These are phyloP conservation scores for Termitomyces sp. DNA, from an alignment of 768 basidiomycete genomes.

Conservation along the genomic window DNA sequence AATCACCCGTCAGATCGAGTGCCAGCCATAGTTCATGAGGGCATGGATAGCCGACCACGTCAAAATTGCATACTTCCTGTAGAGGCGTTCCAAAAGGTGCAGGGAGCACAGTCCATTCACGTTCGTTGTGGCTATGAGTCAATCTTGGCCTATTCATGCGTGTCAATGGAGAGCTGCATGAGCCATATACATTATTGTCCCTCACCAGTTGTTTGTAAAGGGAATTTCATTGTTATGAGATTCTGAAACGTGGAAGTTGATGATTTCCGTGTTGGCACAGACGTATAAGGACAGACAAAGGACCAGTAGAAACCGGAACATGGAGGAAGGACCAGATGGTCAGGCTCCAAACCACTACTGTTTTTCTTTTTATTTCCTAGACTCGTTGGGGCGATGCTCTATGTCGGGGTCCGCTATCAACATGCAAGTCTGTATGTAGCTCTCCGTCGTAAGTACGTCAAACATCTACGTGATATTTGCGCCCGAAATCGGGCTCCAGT, in stretches of 20 bases:
- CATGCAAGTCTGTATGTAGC: no score
- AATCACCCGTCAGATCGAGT: conserved; percentile 38
- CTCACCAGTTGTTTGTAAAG: conserved; percentile 24
- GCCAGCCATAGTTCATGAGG: conserved; percentile 43
- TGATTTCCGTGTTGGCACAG: conserved; percentile 60
- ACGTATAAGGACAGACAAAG: conserved; percentile 11
- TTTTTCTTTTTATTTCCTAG: no score
- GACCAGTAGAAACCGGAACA: conserved; percentile 1
- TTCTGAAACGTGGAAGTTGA: conserved; percentile 42
- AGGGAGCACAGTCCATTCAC: conserved; percentile 33
- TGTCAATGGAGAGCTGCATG: background rate
- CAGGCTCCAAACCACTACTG: background rate
- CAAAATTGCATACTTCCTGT: conserved; percentile 29
- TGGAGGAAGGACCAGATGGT: background rate
- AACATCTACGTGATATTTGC: no score
- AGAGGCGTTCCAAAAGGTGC: conserved; percentile 34
- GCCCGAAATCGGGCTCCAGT: no score
- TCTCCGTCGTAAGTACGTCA: no score
- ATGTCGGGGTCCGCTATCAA: no score
- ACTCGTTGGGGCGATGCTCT: no score
- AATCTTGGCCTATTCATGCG: conserved; percentile 33
- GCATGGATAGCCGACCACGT: conserved; percentile 19
- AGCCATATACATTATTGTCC: background rate
- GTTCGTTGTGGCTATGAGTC: conserved; percentile 23
- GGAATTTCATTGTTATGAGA: conserved; percentile 14